phyloP scores from a whole-genome alignment of 2,329 filamentous ascomycete genomes.

The Cladorrhinum sp. region DNA sequence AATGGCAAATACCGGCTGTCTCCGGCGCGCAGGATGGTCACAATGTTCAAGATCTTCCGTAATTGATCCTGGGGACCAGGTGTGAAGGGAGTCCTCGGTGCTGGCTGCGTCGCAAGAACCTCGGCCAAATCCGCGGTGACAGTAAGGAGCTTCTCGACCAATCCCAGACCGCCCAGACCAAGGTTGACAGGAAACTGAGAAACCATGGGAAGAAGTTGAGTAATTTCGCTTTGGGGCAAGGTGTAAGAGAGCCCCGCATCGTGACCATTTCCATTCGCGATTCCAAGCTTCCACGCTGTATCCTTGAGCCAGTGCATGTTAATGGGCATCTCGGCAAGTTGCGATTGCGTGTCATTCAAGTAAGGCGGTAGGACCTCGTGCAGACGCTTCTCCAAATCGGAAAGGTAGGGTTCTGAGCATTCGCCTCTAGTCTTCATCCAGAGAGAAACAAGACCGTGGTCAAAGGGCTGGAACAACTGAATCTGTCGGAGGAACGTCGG shows the following conservation, averaged over 20 bases:
- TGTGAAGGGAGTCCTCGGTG: constrained; percentile 59
- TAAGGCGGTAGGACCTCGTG: constrained; percentile 52
- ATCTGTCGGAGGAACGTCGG: constrained; percentile 58
- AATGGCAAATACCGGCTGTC: constrained; percentile 75
- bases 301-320: constrained; percentile 66
- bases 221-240: constrained; percentile 57
- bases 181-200: constrained; percentile 70
- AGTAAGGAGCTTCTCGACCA: constrained; percentile 80
- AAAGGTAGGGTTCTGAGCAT: constrained; percentile 55
- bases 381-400: constrained; percentile 60
- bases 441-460: constrained; percentile 59
- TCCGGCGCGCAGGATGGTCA: constrained; percentile 70
- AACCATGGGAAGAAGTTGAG: constrained; percentile 64
- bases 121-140: constrained; percentile 71
- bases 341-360: constrained; percentile 50
- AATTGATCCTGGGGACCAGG: constrained; percentile 71
- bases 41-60: constrained; percentile 63
- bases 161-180: constrained; percentile 69
- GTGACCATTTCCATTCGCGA: constrained; percentile 52
- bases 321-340: constrained; percentile 52
- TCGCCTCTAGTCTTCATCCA: constrained; percentile 65
- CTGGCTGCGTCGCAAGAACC: constrained; percentile 63
- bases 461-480: constrained; percentile 63
- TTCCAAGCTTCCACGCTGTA: constrained; percentile 60
- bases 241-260: constrained; percentile 55